Base-by-base conservation (phyloP, 73 alveolate species). In the Loxodes magnus region DNA sequence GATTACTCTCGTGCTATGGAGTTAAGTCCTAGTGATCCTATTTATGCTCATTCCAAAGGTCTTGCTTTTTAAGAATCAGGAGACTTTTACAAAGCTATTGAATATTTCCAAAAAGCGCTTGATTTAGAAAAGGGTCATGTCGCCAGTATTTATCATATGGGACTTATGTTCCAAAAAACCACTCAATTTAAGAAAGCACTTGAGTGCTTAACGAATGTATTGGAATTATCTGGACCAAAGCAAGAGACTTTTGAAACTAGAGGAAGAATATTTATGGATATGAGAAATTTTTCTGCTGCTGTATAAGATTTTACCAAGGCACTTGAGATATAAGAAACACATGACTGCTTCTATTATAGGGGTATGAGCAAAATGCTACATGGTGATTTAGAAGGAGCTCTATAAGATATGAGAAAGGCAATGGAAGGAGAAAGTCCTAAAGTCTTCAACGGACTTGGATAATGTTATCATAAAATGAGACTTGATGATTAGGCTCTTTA, bases 31-130 rank as follows among this genome's bases (percentile, higher is more conserved):
- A 37, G 38, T 4, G 74, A 81, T 53, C 74, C 97, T 0, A 86
- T 76, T 61, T 81, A 76, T 39, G 80, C 67, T 67, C 94, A 86
- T 42, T 58, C 88, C 4, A 86, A 80, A 64, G 97, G 97, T 14
- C 66, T 86, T 5, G 92, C 97, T 10, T 86, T 56, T 58, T 74
- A 86, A 43, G 84, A 81, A 62, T 30, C 39, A 2, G 70, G 61
- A 44, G 65, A 55, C 21, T 71, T 64, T 50, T 57, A 51, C 15
- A 44, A 56, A 37, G 97, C 97, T 15, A 86, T 86, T 15, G 61
- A 81, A 51, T 76, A 75, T 81, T 86, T 62, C 55, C 59, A 84
- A 48, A 62, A 64, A 26, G 96, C 92, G 0, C 54, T 80, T 16
- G 46, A 48, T 7, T 50, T 69, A 7, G 46, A 65, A 6, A 69